A percentile compares a stretch with the other conserved stretches of the same genome.
These are phyloP conservation scores for Scenedesmus sp. DNA, from an alignment of 163 green algal species.

Conservation along the genomic window DNA sequence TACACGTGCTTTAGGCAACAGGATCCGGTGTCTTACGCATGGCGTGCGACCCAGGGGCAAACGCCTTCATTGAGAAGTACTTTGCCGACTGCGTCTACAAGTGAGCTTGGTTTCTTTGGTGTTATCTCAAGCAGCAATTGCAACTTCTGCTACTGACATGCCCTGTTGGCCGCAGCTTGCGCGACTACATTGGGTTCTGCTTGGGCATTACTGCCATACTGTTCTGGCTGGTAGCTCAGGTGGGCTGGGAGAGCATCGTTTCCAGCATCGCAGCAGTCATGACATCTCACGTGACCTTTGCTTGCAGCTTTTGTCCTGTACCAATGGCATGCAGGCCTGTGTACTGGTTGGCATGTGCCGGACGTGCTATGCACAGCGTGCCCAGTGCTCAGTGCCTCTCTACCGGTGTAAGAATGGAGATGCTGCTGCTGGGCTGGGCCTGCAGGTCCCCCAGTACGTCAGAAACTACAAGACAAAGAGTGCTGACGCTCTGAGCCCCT, in stretches of 20 bases:
- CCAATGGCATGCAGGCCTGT: not conserved
- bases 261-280: not conserved
- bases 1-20: not conserved
- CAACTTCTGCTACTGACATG: not conserved
- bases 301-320: not conserved
- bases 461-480: conserved; percentile 85
- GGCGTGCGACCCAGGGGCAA: conserved; percentile 60
- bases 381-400: not conserved
- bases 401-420: too few species aligned
- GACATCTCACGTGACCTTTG: not conserved
- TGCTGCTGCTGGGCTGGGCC: not conserved
- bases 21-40: not conserved
- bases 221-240: conserved; percentile 90
- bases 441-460: conserved; percentile 84
- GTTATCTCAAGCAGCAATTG: not conserved
- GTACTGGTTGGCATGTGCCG: not conserved
- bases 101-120: conserved; percentile 45
- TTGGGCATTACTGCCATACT: conserved; percentile 84
- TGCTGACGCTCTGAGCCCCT: conserved; percentile 88
- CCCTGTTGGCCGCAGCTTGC: conserved; percentile 55
- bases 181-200: conserved; percentile 81
- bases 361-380: not conserved
- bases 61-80: conserved; percentile 68
- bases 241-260: conserved; percentile 5
- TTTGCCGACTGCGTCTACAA: conserved; percentile 87